Evolutionary conservation across 805 yeast genomes (phyloP).

Genomic region (Candida dendrica): DNA sequence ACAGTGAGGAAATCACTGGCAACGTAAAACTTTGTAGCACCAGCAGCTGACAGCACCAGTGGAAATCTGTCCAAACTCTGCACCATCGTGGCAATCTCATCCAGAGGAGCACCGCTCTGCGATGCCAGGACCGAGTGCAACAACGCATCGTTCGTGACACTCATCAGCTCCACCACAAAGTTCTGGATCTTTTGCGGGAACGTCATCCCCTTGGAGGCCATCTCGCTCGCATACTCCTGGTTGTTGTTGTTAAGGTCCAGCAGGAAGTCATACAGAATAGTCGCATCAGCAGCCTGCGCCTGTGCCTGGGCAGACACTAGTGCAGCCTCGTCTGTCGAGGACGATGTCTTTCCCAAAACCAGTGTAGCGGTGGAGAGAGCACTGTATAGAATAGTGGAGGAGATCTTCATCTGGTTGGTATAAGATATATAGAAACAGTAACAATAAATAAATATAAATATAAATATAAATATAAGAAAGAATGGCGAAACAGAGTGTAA

Average conservation of each 20-base stretch:
- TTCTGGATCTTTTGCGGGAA: constrained; percentile 28
- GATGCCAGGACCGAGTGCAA: constrained; percentile 19
- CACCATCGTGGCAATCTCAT: constrained; percentile 27
- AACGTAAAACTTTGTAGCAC: constrained; percentile 12
- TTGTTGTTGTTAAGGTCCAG: constrained; percentile 13
- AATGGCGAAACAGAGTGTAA: too few relatives aligned
- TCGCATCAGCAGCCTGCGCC: constrained; percentile 15
- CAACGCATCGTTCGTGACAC: constrained; percentile 18
- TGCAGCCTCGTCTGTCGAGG: not conserved
- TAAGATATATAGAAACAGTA: too few relatives aligned
- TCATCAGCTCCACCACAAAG: constrained; percentile 25
- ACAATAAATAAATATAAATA: too few relatives aligned
- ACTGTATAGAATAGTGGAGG: too few relatives aligned
- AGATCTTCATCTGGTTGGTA: too few relatives aligned
- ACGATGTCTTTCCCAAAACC: too few relatives aligned
- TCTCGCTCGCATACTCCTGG: constrained; percentile 11
- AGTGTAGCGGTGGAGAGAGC: too few relatives aligned
- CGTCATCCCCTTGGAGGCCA: constrained; percentile 17
- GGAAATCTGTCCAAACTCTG: constrained; percentile 20
- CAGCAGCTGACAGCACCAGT: constrained; percentile 9
- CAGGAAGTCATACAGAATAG: constrained; percentile 14
- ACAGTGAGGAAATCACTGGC: constrained; percentile 15
- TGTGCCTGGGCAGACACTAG: constrained; percentile 12
- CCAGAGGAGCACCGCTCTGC: constrained; percentile 25
- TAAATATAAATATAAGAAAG: too few relatives aligned